phyloP scores from a whole-genome alignment of 2,329 filamentous ascomycete species.

The Colletotrichum paranaense region DNA sequence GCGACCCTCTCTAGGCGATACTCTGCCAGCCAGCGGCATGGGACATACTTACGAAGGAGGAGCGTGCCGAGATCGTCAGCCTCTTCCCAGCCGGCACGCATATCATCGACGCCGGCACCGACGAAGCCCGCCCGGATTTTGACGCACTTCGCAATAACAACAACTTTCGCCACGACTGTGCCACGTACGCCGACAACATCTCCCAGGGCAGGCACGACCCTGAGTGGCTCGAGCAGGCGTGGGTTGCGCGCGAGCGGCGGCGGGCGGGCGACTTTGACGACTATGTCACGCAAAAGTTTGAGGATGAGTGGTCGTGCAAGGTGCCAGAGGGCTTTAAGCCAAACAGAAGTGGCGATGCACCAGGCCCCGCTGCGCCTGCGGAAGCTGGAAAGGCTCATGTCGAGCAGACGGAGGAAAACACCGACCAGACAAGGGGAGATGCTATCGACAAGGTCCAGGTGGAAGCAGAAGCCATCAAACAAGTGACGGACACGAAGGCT shows the following conservation, averaged over 20 bases:
- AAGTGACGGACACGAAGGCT: background rate
- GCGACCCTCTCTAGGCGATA: slow-evolving; percentile 40
- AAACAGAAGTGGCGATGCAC: background rate
- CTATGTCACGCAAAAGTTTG: slow-evolving; percentile 56
- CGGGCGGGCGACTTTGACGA: slow-evolving; percentile 62
- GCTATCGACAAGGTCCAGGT: background rate
- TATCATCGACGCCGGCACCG: slow-evolving; percentile 48
- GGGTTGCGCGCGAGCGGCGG: slow-evolving; percentile 61
- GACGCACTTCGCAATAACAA: slow-evolving; percentile 58
- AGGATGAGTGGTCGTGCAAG: slow-evolving; percentile 58
- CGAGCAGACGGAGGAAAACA: background rate
- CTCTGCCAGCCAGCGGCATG: slow-evolving; percentile 52
- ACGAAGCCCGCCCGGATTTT: slow-evolving; percentile 53
- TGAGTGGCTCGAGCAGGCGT: slow-evolving; percentile 64
- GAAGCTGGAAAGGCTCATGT: slow-evolving; percentile 28
- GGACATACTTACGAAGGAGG: slow-evolving; percentile 47
- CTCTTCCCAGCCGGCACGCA: slow-evolving; percentile 51
- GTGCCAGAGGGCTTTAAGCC: slow-evolving; percentile 49
- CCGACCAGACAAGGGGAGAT: background rate
- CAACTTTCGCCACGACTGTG: slow-evolving; percentile 61
- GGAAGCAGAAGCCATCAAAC: background rate
- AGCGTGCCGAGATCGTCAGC: slow-evolving; percentile 49
- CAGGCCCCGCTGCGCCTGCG: background rate
- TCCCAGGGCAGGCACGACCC: slow-evolving; percentile 61
- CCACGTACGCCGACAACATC: slow-evolving; percentile 59